A percentile compares a stretch with the other conserved stretches of the same genome.
These are phyloP conservation scores for Pseudozyma thailandica DNA, from an alignment of 1,284 basidiomycete genomes.

Conservation along the genomic window DNA sequence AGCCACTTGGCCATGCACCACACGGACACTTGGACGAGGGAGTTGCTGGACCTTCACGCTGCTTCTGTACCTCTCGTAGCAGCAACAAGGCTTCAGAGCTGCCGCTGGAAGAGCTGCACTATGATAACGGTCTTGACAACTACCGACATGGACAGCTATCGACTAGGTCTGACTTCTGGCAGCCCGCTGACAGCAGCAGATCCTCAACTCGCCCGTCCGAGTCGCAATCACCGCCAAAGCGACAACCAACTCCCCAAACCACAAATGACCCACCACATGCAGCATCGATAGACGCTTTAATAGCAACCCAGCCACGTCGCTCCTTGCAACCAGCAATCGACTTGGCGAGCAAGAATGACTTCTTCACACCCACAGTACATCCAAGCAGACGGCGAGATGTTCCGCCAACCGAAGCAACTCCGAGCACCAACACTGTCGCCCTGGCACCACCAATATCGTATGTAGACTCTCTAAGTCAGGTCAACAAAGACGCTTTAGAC, in stretches of 20 bases:
- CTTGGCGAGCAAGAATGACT: constrained; percentile 5
- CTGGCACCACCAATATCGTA: constrained; percentile 4
- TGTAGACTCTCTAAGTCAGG: constrained; percentile 16
- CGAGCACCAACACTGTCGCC: neutral
- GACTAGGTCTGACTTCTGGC: constrained; percentile 9
- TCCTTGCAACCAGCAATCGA: neutral
- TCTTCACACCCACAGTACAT: constrained; percentile 34
- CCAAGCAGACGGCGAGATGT: neutral
- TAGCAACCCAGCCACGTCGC: neutral
- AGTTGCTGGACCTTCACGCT: constrained; percentile 38
- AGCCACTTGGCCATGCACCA: constrained; percentile 24
- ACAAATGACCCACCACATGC: neutral
- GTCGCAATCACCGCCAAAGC: neutral
- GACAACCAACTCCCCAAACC: neutral
- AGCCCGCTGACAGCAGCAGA: constrained; percentile 1
- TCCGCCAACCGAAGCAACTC: neutral
- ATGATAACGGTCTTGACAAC: constrained; percentile 12
- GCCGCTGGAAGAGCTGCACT: constrained; percentile 28
- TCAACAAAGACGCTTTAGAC: constrained; percentile 4
- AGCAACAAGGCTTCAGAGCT: constrained; percentile 32
- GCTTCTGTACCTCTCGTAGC: constrained; percentile 31
- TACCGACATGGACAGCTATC: constrained; percentile 15
- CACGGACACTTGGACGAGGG: constrained; percentile 20
- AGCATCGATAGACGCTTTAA: constrained; percentile 1
- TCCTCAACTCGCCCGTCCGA: neutral